These are phyloP conservation scores for Mitragyna speciosa DNA, from an alignment of 257 asterid species.

Conservation along the genomic window DNA sequence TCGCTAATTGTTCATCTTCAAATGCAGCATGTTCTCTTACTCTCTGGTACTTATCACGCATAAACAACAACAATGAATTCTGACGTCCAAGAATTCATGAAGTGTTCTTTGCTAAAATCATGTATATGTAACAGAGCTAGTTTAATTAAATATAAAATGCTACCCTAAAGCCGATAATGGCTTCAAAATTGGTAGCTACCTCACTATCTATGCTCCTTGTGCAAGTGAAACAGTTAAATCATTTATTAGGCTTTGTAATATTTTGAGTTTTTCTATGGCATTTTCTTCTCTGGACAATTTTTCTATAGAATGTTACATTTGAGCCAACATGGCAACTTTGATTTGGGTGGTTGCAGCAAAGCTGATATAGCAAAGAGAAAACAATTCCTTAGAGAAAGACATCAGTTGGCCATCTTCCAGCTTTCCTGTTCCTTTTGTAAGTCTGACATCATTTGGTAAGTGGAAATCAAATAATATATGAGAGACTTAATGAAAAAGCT, in stretches of 20 bases:
- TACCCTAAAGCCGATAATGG: not conserved
- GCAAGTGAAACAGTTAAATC: too few relatives aligned
- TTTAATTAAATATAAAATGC: not conserved
- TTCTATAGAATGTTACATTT: too few relatives aligned
- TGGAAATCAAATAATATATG: not conserved
- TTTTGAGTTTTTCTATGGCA: too few relatives aligned
- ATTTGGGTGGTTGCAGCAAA: not conserved
- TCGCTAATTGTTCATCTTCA: slow-evolving; percentile 40
- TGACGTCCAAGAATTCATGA: not conserved
- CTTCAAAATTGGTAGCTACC: not conserved
- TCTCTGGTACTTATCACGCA: not conserved
- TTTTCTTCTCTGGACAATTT: not conserved
- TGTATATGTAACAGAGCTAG: not conserved
- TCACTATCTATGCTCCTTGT: too few relatives aligned
- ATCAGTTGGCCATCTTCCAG: too few relatives aligned
- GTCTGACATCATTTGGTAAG: not conserved
- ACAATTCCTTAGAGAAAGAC: too few relatives aligned
- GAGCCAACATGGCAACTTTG: not conserved
- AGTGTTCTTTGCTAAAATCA: not conserved
- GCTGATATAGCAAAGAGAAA: too few relatives aligned
- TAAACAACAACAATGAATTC: not conserved
- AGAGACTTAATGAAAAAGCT: too few relatives aligned
- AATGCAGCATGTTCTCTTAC: not conserved
- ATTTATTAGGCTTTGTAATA: too few relatives aligned
- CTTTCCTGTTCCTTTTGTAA: too few relatives aligned